Evolutionary conservation across 1,284 basidiomycete genomes (phyloP), one percentile per base, ranked within the genome.

Genomic region (Athelia psychrophila): DNA sequence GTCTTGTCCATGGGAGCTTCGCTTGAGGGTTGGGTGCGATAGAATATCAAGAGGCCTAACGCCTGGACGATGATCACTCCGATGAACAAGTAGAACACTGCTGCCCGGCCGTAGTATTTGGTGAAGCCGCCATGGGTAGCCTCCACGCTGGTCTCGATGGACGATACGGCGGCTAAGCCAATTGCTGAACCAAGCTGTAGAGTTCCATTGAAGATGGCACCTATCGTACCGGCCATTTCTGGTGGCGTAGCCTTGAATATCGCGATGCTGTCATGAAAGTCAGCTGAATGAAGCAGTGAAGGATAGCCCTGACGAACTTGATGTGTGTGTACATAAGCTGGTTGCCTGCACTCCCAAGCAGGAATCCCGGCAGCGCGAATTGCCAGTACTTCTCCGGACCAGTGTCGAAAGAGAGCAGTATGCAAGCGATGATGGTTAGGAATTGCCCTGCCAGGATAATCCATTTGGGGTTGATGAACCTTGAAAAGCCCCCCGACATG

Each of bases 201-300:
- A 10, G 77, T 77, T 19, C 73, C 70, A 52, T 79, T 79, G 66
- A 81, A 80, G 30, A 83, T 75, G 2, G 81, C 81, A 15, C 79
- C 79, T 2, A 80, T 74, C 1, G 74, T 77, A 36, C 81, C 81
- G 1, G 79, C 71, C 63, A 78, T 74, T 15, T 68, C 65, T 3
- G 76, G 51, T 2, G 80, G 80, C 2, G 71, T 70, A n/a, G 68
- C 69, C 42, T 69, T 72, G 64, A 83, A 76, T 42, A 82, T 72
- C 12, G 79, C 78, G 52, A 83, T 78, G 57, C 77, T 81, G 48
- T 13, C 6, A 30, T 13, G 27, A 20, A 19, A 13, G 3, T 45
- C n/a, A 51, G 27, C 23, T 2, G 13, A 25, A 19, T 32, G n/a
- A 36, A 23, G 22, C 20, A 3, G 52, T 51, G 23, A 9, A 20